Evolutionary conservation across 768 basidiomycete species (phyloP).

Genomic region (Russula sp.): DNA sequence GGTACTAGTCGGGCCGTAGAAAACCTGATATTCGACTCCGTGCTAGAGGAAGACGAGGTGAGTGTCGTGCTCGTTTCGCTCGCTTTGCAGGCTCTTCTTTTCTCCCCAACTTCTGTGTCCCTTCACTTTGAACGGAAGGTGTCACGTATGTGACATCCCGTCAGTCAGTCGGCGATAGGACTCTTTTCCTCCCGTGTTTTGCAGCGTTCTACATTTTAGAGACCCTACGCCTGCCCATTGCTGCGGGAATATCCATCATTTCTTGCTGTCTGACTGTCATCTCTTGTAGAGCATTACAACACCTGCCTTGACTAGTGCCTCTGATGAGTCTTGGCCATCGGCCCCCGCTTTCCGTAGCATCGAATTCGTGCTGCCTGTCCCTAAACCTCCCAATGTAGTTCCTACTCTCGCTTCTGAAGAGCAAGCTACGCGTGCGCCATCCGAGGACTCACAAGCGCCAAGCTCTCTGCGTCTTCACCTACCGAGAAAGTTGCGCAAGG

Average conservation of each 20-base stretch:
- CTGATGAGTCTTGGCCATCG: constrained; percentile 36
- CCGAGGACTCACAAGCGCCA: not conserved
- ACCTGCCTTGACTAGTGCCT: constrained; percentile 35
- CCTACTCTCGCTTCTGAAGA: not conserved
- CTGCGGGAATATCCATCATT: not conserved
- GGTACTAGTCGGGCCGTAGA: constrained; percentile 51
- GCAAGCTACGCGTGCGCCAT: not conserved
- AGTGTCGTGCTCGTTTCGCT: constrained; percentile 8
- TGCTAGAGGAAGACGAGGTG: constrained; percentile 43
- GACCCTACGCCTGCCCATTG: not conserved
- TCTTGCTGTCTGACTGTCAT: not conserved
- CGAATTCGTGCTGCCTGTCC: constrained; percentile 3
- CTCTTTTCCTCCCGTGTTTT: not conserved
- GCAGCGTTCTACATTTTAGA: not conserved
- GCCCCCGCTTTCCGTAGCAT: constrained; percentile 15
- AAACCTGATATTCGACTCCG: constrained; percentile 66
- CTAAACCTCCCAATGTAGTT: not conserved
- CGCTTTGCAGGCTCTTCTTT: not conserved
- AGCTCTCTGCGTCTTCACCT: constrained; percentile 17
- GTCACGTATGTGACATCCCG: not conserved
- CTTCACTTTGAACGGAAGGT: not conserved
- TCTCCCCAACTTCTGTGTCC: not conserved
- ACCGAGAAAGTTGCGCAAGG: constrained; percentile 25
- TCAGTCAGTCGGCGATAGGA: not conserved
- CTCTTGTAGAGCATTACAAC: constrained; percentile 23